Evolutionary conservation across 495 filamentous ascomycete genomes (phyloP).

Genomic region (Lichina pygmaea): DNA sequence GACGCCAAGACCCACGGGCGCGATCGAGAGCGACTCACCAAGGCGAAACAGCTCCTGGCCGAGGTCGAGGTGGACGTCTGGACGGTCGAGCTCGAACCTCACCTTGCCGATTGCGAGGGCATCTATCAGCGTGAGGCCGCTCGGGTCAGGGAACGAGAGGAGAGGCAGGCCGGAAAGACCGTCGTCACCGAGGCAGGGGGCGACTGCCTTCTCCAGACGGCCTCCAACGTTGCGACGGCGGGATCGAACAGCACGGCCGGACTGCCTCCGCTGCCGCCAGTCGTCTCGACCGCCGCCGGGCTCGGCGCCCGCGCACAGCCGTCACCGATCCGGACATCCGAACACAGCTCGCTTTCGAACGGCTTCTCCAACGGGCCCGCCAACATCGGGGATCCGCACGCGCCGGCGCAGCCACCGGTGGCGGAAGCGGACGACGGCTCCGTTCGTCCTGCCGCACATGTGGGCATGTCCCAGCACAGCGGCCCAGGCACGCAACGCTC

Average conservation of each 20-base stretch:
- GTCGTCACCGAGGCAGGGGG: slow-evolving; percentile 3
- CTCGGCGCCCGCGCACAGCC: slow-evolving; percentile 16
- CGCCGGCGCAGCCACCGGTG: slow-evolving; percentile 30
- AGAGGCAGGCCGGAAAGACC: slow-evolving; percentile 15
- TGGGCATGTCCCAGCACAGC: slow-evolving; percentile 7
- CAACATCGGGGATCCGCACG: slow-evolving; percentile 26
- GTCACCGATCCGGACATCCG: slow-evolving; percentile 21
- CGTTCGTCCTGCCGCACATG: slow-evolving; percentile 6
- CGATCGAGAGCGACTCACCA: slow-evolving; percentile 51
- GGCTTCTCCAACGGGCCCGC: slow-evolving; percentile 20
- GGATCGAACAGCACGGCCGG: slow-evolving; percentile 21
- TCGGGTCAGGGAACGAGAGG: slow-evolving; percentile 11
- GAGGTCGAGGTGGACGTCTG: slow-evolving; percentile 82
- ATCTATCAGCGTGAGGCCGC: slow-evolving; percentile 33
- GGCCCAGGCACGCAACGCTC: slow-evolving; percentile 21
- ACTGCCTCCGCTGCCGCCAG: slow-evolving; percentile 21
- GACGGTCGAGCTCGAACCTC: slow-evolving; percentile 36
- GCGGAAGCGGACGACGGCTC: slow-evolving; percentile 13
- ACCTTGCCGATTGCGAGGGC: slow-evolving; percentile 40
- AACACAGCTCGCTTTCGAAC: slow-evolving; percentile 24
- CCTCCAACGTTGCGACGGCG: slow-evolving; percentile 11
- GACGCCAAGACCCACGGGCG: slow-evolving; percentile 43
- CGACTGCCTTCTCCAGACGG: slow-evolving; percentile 14
- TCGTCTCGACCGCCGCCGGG: slow-evolving; percentile 24
- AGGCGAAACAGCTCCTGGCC: slow-evolving; percentile 67